Evolutionary conservation across 805 yeast species (phyloP).

Genomic region (Candida ipomoeae): DNA sequence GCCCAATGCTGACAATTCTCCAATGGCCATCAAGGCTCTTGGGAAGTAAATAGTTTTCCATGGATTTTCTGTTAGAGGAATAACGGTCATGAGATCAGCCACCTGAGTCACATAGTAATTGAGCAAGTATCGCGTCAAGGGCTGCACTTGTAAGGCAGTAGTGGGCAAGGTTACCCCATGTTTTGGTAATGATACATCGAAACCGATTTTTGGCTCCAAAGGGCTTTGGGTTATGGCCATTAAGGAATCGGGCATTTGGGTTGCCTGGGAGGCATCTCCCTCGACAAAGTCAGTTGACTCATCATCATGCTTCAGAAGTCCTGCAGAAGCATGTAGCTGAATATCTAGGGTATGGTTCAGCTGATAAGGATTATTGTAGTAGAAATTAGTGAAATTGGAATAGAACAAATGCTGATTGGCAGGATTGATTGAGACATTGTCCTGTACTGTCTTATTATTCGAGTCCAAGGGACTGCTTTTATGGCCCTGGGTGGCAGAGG

Average conservation of each 20-base stretch:
- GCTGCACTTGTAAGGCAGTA: constrained; percentile 59
- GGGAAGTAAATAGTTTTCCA: constrained; percentile 89
- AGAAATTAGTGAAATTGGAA: constrained; percentile 36
- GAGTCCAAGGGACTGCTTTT: constrained; percentile 2
- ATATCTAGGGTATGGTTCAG: constrained; percentile 37
- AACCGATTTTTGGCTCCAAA: constrained; percentile 39
- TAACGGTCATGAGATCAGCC: constrained; percentile 74
- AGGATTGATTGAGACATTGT: constrained; percentile 26
- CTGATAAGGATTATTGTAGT: constrained; percentile 38
- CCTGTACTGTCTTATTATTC: constrained; percentile 5
- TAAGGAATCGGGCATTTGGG: constrained; percentile 51
- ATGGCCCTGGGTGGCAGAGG: constrained; percentile 2
- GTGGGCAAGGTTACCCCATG: constrained; percentile 42
- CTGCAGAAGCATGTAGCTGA: constrained; percentile 39
- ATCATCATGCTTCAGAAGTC: constrained; percentile 22
- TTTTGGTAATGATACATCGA: constrained; percentile 33
- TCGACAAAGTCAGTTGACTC: constrained; percentile 33
- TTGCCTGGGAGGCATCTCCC: constrained; percentile 28
- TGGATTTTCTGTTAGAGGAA: constrained; percentile 70
- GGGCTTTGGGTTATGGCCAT: constrained; percentile 46
- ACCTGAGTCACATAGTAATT: constrained; percentile 71
- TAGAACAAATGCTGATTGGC: constrained; percentile 35
- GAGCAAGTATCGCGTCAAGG: constrained; percentile 67
- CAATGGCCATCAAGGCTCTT: constrained; percentile 74
- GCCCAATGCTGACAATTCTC: constrained; percentile 74